Evolutionary conservation across 2,329 filamentous ascomycete genomes (phyloP).

Genomic region (Trematosphaeria pertusa): DNA sequence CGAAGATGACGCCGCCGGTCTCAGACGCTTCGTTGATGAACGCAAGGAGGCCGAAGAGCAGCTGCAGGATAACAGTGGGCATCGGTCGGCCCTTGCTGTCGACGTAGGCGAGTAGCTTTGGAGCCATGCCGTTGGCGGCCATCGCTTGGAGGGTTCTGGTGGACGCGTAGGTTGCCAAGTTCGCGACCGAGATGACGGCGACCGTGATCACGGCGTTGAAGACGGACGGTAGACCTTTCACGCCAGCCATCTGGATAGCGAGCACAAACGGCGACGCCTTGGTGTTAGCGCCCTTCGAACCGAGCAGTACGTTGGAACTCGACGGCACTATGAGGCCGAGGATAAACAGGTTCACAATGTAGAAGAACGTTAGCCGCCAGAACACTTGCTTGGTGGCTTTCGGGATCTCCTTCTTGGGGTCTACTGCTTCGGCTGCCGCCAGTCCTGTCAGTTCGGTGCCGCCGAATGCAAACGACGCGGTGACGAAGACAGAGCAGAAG

Average conservation of each 20-base stretch:
- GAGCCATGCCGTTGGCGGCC: constrained; percentile 65
- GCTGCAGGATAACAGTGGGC: constrained; percentile 72
- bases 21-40: constrained; percentile 69
- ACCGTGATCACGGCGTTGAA: constrained; percentile 72
- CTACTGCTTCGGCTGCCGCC: constrained; percentile 62
- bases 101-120: constrained; percentile 76
- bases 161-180: constrained; percentile 62
- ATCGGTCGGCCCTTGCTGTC: constrained; percentile 81
- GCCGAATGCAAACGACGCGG: constrained; percentile 66
- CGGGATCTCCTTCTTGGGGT: constrained; percentile 57
- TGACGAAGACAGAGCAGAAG: constrained; percentile 68
- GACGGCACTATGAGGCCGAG: constrained; percentile 50
- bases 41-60: constrained; percentile 72
- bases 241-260: constrained; percentile 66
- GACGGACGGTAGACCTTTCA: constrained; percentile 65
- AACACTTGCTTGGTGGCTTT: constrained; percentile 53
- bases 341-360: constrained; percentile 50
- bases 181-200: constrained; percentile 64
- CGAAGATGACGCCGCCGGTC: constrained; percentile 68
- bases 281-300: constrained; percentile 38
- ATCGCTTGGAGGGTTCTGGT: constrained; percentile 64
- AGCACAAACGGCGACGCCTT: constrained; percentile 69
- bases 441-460: constrained; percentile 68
- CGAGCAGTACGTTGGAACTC: constrained; percentile 38
- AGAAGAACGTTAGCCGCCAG: constrained; percentile 53